These are phyloP conservation scores for Pulveroboletus ravenelii DNA, from an alignment of 768 basidiomycete species.

Conservation along the genomic window DNA sequence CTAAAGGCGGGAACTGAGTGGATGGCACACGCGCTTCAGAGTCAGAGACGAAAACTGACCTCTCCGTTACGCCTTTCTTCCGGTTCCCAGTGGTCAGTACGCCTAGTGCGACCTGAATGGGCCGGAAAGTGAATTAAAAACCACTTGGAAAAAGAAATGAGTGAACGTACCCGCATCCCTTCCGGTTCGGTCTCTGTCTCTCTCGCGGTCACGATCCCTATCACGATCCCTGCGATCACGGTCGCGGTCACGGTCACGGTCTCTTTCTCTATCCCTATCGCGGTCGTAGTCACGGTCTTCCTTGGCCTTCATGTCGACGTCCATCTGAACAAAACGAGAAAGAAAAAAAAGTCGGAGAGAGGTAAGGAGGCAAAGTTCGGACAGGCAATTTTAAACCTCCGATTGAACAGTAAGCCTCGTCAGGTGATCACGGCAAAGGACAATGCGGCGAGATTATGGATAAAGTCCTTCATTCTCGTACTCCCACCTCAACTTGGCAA, in stretches of 20 bases:
- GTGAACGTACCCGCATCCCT: conserved; percentile 53
- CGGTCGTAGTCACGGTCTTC: conserved; percentile 68
- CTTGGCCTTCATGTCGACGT: conserved; percentile 78
- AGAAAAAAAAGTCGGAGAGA: conserved; percentile 5
- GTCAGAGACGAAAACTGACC: conserved; percentile 37
- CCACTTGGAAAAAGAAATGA: not conserved
- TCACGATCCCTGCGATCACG: conserved; percentile 43
- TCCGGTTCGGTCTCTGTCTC: conserved; percentile 42
- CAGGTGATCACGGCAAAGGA: conserved; percentile 14
- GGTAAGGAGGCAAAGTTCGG: not conserved
- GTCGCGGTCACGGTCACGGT: conserved; percentile 34
- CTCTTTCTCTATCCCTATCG: conserved; percentile 42
- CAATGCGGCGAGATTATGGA: no score
- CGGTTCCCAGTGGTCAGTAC: conserved; percentile 79
- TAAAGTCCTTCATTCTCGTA: no score
- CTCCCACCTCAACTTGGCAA: not conserved
- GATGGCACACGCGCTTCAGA: not conserved
- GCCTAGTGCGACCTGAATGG: conserved; percentile 40
- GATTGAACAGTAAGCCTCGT: conserved; percentile 10
- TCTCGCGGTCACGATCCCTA: conserved; percentile 36
- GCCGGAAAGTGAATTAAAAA: not conserved
- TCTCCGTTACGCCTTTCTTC: conserved; percentile 71
- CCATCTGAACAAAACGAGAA: conserved; percentile 43
- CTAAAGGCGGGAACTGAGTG: conserved; percentile 25
- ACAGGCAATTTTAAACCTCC: conserved; percentile 12